Conservation (phyloP, 1,284 basidiomycete genomes). For the Melampsora americana region DNA sequence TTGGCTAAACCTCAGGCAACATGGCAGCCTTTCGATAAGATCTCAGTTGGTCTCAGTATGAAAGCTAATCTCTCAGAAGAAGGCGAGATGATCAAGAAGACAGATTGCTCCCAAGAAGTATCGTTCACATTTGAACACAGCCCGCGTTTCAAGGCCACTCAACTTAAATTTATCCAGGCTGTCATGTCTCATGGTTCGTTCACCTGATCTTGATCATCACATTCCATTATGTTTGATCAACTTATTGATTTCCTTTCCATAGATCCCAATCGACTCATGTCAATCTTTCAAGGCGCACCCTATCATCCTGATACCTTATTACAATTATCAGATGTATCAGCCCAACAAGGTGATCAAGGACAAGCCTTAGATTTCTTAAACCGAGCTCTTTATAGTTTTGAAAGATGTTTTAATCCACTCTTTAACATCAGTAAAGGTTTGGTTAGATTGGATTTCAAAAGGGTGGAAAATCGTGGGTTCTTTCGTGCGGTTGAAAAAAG, state of each 20-base stretch:
- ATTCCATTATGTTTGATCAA: background rate
- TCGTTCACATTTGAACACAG: slow-evolving; percentile 40
- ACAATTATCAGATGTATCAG: slow-evolving; percentile 64
- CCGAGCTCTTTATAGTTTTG: slow-evolving; percentile 81
- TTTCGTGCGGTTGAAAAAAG: slow-evolving; percentile 60
- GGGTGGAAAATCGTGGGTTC: slow-evolving; percentile 78
- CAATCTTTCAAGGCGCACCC: slow-evolving; percentile 58
- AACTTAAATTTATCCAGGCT: slow-evolving; percentile 30
- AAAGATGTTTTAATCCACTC: slow-evolving; percentile 74
- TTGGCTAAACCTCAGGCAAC: slow-evolving; percentile 52
- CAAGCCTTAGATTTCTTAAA: slow-evolving; percentile 79
- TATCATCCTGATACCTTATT: slow-evolving; percentile 89
- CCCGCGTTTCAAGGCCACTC: slow-evolving; percentile 26
- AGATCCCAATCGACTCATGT: slow-evolving; percentile 57
- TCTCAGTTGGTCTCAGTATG: slow-evolving; percentile 17
- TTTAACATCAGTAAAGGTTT: slow-evolving; percentile 76
- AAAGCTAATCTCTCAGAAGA: slow-evolving; percentile 1
- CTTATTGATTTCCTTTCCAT: background rate
- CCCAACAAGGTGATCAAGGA: slow-evolving; percentile 54
- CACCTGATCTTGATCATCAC: background rate
- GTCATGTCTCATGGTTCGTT: slow-evolving; percentile 27
- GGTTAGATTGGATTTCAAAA: slow-evolving; percentile 79
- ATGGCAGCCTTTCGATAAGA: slow-evolving; percentile 55
- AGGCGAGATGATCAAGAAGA: background rate
- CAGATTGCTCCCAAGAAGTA: background rate